Conservation (phyloP, 495 filamentous ascomycete species). For the Podospora pseudocomata region DNA sequence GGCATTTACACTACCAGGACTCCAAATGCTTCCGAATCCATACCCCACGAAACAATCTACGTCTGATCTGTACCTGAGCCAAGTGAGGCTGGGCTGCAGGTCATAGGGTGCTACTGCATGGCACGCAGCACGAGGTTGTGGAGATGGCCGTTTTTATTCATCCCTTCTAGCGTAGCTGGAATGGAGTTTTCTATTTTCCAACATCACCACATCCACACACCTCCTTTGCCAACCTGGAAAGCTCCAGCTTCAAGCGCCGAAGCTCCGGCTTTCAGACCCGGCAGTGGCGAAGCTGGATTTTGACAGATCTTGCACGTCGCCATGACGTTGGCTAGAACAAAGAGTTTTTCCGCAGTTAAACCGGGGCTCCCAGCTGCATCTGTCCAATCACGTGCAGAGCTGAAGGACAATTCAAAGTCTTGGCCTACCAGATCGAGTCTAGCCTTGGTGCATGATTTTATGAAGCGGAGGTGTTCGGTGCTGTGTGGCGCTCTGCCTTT, state of each 20-base stretch:
- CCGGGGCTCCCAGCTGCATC: not conserved
- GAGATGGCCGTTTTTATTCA: not conserved
- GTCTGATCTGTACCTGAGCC: not conserved
- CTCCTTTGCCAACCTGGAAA: not conserved
- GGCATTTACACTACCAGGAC: not conserved
- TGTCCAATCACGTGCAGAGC: slow-evolving; percentile 2
- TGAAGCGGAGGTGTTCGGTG: not conserved
- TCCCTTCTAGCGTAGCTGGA: not conserved
- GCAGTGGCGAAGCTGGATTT: not conserved
- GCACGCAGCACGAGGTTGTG: not conserved
- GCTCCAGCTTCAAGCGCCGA: not conserved
- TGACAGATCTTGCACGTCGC: slow-evolving; percentile 2
- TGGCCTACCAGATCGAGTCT: slow-evolving; percentile 6
- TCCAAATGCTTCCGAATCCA: not conserved
- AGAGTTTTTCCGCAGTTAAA: slow-evolving; percentile 7
- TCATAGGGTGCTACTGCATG: not conserved
- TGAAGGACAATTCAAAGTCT: not conserved
- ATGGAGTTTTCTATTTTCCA: not conserved
- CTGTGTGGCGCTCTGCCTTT: slow-evolving; percentile 1
- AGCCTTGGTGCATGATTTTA: not conserved
- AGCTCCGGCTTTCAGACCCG: not conserved
- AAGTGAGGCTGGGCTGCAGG: not conserved
- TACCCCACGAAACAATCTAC: not conserved
- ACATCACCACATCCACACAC: not conserved
- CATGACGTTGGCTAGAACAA: slow-evolving; percentile 9